Conservation (phyloP, 768 basidiomycete genomes). For the Naganishia vishniacii region DNA sequence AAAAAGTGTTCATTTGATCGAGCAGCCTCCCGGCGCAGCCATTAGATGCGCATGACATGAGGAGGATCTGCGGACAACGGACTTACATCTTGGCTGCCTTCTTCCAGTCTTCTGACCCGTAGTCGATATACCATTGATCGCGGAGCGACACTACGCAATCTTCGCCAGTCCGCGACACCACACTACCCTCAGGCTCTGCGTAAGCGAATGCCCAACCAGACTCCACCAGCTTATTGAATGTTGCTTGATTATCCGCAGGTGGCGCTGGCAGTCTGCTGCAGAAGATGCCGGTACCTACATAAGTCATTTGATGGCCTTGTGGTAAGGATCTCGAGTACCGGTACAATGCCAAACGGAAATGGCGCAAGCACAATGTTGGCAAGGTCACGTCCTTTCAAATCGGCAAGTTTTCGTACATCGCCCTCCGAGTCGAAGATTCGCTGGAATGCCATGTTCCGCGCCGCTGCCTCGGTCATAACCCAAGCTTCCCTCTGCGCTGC, state of each 20-base stretch:
- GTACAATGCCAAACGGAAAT: constrained; percentile 72
- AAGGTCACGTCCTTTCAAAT: constrained; percentile 70
- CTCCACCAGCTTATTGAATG: constrained; percentile 76
- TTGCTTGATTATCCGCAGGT: no score
- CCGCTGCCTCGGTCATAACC: constrained; percentile 78
- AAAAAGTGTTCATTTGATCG: constrained; percentile 81
- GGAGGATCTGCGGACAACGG: background rate
- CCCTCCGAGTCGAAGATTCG: constrained; percentile 69
- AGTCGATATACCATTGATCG: constrained; percentile 99
- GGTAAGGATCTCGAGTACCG: constrained; percentile 84
- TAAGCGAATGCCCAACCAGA: constrained; percentile 76
- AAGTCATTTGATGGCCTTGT: constrained; percentile 94
- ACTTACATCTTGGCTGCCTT: constrained; percentile 72
- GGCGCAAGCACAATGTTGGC: constrained; percentile 86
- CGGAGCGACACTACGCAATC: constrained; percentile 98
- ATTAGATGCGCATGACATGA: no score
- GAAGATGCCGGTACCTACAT: constrained; percentile 97
- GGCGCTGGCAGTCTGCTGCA: constrained; percentile 94
- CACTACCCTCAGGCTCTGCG: constrained; percentile 86
- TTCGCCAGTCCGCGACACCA: constrained; percentile 81
- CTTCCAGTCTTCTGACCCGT: constrained; percentile 87
- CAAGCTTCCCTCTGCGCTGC: constrained; percentile 64
- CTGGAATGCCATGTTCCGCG: constrained; percentile 95
- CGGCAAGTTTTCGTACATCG: constrained; percentile 65
- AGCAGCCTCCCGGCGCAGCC: constrained; percentile 56